Percentiles rank a stretch among this genome's conserved stretches.
These are phyloP conservation scores for Aspergillus tanneri DNA, from an alignment of 2,329 filamentous ascomycete species.

Conservation along the genomic window DNA sequence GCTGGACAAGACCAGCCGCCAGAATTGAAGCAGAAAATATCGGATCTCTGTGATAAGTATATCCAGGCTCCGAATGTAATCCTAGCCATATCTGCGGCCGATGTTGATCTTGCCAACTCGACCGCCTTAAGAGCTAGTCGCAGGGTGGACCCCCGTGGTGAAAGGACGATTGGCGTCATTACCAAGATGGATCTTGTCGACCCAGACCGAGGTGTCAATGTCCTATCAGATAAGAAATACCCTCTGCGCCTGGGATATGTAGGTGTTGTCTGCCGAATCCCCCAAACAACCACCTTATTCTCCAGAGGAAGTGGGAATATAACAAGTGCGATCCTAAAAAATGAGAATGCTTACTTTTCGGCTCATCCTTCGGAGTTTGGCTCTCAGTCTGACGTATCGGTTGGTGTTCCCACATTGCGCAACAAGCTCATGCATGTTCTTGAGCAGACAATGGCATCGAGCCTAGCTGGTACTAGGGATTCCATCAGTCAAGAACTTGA, in stretches of 20 bases:
- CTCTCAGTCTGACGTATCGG: conserved; percentile 66
- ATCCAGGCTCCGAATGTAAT: conserved; percentile 96
- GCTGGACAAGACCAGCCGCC: conserved; percentile 85
- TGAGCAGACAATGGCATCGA: conserved; percentile 95
- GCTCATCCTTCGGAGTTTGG: conserved; percentile 80
- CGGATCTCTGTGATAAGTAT: conserved; percentile 96
- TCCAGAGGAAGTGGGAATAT: conserved; percentile 79
- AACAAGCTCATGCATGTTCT: conserved; percentile 97
- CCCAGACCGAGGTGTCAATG: conserved; percentile 69
- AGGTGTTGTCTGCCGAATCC: conserved; percentile 84
- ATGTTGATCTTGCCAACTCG: conserved; percentile 96
- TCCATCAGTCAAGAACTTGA: conserved; percentile 93
- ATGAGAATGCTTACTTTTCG: conserved; percentile 84
- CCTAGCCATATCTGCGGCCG: conserved; percentile 92
- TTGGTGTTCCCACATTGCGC: conserved; percentile 81
- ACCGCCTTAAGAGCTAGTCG: conserved; percentile 86
- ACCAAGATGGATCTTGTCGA: conserved; percentile 99
- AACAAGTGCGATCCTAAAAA: conserved; percentile 75
- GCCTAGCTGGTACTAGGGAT: conserved; percentile 82
- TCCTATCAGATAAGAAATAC: conserved; percentile 88
- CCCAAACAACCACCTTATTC: conserved; percentile 68
- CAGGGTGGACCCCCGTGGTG: conserved; percentile 87
- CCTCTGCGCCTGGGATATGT: conserved; percentile 94
- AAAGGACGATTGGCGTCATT: conserved; percentile 96
- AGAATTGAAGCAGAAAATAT: conserved; percentile 92